Conservation (phyloP, 768 basidiomycete species). For the Psilocybe tampanensis region DNA sequence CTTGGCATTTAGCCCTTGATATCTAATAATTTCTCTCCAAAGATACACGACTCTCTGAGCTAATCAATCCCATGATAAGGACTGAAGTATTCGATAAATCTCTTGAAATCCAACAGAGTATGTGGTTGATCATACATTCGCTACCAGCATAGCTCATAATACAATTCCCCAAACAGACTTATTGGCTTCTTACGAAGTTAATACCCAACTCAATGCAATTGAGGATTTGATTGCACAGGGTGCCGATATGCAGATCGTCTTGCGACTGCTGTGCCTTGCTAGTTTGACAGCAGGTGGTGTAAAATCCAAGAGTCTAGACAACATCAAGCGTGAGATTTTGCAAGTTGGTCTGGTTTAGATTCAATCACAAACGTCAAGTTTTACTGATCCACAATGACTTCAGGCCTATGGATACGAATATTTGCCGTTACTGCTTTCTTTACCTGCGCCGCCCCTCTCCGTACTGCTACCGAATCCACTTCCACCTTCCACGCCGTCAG, state of each 20-base stretch:
- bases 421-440: constrained; percentile 67
- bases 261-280: constrained; percentile 84
- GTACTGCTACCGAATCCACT: constrained; percentile 68
- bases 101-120: constrained; percentile 96
- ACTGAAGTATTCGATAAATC: constrained; percentile 90
- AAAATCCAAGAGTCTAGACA: constrained; percentile 84
- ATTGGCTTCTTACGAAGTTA: constrained; percentile 88
- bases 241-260: constrained; percentile 74
- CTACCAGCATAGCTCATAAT: background rate
- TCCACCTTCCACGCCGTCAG: constrained; percentile 49
- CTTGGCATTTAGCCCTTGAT: constrained; percentile 37
- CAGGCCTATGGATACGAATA: constrained; percentile 79
- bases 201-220: constrained; percentile 79
- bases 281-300: constrained; percentile 85
- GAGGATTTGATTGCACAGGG: constrained; percentile 91
- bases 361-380: constrained; percentile 33
- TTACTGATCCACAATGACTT: constrained; percentile 26
- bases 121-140: constrained; percentile 21
- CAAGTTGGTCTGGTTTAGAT: constrained; percentile 48
- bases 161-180: constrained; percentile 58
- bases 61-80: constrained; percentile 81
- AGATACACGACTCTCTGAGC: constrained; percentile 96
- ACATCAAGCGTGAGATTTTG: constrained; percentile 87
- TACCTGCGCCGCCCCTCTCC: constrained; percentile 67
- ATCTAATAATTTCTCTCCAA: constrained; percentile 5